Evolutionary conservation across 2,329 filamentous ascomycete genomes (phyloP), one percentile per base, ranked within the genome.

Genomic region (Cercospora sp.): DNA sequence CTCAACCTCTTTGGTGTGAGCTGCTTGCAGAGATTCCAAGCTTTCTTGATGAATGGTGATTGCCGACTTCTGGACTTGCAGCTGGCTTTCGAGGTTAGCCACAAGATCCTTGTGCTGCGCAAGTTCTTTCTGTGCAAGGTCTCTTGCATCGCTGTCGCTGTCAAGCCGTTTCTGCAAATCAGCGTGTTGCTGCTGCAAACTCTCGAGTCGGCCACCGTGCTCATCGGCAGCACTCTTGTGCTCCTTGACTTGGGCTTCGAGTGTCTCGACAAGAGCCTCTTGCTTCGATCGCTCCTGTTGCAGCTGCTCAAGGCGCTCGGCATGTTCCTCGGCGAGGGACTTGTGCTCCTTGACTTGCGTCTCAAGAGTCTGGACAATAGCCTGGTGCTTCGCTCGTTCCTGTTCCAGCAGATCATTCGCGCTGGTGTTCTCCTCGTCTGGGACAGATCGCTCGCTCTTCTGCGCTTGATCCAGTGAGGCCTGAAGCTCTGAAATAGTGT

Each of bases 311-410:
- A 97, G 88, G 74, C 89, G 91, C 51, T 85, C 78, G 13, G 88
- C 84, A 74, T 94, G 92, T 72, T 83, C 85, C 71, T 86, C 85
- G 73, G 96, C 89, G 40, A 91, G 87, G 3, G 85, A 82, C 80
- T 91, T 94, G 81, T 97, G 93, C 76, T 93, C 89, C 62, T 94
- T 89, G 63, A 97, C 90, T 77, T 97, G 90, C 68, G 81, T 85
- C 70, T 91, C 90, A 51, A 97, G 80, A 23, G 82, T 76, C 64
- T 84, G 83, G 9, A 88, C 80, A 26, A 84, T 84, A 40, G 86
- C 83, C 67, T 88, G 83, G 28, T 83, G 81, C 71, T 80, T 79
- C 5, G 73, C 40, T 13, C 78, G 78, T 75, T 83, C 81, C 64
- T 80, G 74, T 55, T 82, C 79, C 6, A 83, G 73, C 16, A 63